Conservation (phyloP, 352 stramenopile genomes). For the Phytopythium cucurbitacearum region DNA sequence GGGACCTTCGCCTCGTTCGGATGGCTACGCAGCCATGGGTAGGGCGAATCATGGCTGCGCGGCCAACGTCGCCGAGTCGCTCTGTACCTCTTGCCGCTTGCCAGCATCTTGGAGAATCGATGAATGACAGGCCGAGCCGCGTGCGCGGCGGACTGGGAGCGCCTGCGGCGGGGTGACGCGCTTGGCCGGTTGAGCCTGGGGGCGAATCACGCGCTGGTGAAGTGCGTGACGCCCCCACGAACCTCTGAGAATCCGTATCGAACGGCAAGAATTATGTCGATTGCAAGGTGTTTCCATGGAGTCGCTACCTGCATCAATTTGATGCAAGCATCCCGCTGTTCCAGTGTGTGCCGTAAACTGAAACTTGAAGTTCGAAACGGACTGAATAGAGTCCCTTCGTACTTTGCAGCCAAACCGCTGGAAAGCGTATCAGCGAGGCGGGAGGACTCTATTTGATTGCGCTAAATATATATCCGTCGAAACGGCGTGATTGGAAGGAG, state of each 20-base stretch:
- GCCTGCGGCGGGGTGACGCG: background rate
- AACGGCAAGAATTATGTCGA: background rate
- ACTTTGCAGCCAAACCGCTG: background rate
- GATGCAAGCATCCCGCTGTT: background rate
- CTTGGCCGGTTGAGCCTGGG: background rate
- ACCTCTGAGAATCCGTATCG: background rate
- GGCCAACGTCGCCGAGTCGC: too few species aligned
- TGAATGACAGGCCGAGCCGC: constrained; percentile 12
- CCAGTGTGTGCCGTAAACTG: too few species aligned
- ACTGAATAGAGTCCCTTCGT: too few species aligned
- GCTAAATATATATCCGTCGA: background rate
- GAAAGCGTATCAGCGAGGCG: background rate
- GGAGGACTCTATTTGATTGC: background rate
- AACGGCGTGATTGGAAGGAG: constrained; percentile 4
- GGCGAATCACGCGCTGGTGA: background rate
- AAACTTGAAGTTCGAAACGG: too few species aligned
- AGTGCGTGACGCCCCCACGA: background rate
- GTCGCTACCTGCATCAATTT: background rate
- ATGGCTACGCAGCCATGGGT: background rate
- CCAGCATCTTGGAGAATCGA: constrained; percentile 28
- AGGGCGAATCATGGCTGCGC: constrained; percentile 1
- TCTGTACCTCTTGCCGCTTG: constrained; percentile 23
- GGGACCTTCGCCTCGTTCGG: too few species aligned
- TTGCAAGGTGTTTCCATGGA: background rate
- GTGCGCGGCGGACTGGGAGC: background rate